These are phyloP conservation scores for Cercospora sp. DNA, from an alignment of 2,329 filamentous ascomycete species.

Conservation along the genomic window DNA sequence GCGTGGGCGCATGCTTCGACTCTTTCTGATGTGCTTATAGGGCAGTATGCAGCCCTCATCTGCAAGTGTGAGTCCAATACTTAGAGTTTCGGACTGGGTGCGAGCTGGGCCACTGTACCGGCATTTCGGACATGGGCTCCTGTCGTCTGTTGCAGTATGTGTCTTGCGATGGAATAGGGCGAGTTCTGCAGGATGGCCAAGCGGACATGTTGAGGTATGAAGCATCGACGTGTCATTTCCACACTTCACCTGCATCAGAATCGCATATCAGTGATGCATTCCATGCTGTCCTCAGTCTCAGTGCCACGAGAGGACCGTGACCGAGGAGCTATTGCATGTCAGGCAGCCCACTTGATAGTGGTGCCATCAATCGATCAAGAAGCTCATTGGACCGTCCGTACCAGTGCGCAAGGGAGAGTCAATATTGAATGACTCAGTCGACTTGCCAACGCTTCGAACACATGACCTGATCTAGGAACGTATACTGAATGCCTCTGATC, in stretches of 20 bases:
- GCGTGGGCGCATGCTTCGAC: too few relatives aligned
- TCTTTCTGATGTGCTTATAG: too few relatives aligned
- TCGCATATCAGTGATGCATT: background rate
- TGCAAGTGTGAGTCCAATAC: too few relatives aligned
- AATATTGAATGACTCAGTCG: background rate
- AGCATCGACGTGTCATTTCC: background rate
- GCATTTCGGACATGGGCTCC: background rate
- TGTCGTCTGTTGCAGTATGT: background rate
- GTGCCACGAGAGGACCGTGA: background rate
- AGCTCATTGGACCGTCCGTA: background rate
- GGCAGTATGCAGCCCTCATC: too few relatives aligned
- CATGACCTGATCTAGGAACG: background rate
- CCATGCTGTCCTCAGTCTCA: background rate
- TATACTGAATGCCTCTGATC: background rate
- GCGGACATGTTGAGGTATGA: background rate
- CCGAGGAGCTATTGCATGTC: background rate
- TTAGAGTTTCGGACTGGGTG: too few relatives aligned
- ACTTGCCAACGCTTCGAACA: background rate
- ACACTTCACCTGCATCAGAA: background rate
- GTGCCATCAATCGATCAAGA: background rate
- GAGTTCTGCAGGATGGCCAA: background rate
- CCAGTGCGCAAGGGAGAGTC: background rate
- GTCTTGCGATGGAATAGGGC: background rate
- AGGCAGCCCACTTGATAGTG: background rate
- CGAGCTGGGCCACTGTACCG: too few relatives aligned